Conservation (phyloP, 306 rosid species). For the Rosa chinensis region DNA sequence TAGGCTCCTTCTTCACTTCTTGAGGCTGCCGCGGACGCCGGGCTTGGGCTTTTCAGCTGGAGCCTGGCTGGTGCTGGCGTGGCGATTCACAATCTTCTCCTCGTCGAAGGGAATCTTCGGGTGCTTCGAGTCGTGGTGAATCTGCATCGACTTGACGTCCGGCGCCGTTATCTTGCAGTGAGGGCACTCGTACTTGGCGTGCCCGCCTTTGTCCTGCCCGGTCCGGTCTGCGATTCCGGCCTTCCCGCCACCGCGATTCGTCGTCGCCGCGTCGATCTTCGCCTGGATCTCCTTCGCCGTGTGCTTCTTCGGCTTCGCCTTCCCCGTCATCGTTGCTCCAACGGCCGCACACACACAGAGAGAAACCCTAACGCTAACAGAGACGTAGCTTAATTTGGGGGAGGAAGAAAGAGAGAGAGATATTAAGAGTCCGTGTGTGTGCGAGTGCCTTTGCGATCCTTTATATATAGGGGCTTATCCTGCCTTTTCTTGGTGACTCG, state of each 20-base stretch:
- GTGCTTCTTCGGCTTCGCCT: conserved; percentile 99
- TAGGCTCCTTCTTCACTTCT: conserved; percentile 42
- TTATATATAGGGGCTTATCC: conserved; percentile 23
- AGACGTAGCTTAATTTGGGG: neutral
- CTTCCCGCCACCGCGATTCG: conserved; percentile 96
- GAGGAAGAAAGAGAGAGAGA: neutral
- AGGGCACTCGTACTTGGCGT: conserved; percentile 96
- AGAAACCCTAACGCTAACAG: conserved; percentile 31
- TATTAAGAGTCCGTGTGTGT: neutral
- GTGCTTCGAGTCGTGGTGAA: conserved; percentile 89
- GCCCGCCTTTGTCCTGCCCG: conserved; percentile 80
- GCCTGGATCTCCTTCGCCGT: conserved; percentile 92
- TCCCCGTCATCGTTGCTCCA: conserved; percentile 65
- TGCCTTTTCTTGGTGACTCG: neutral
- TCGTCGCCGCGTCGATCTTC: conserved; percentile 87
- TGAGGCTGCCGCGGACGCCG: conserved; percentile 85
- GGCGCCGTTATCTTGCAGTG: conserved; percentile 90
- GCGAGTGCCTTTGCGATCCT: neutral
- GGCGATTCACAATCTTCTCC: conserved; percentile 55
- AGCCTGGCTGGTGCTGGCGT: conserved; percentile 25
- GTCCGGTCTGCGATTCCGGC: conserved; percentile 74
- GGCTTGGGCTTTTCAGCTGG: conserved; percentile 56
- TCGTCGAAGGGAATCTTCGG: conserved; percentile 85
- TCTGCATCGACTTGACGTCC: conserved; percentile 89
- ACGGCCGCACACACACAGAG: neutral